These are phyloP conservation scores for Neurospora tetrasperma DNA, from an alignment of 495 filamentous ascomycete species.

Conservation along the genomic window DNA sequence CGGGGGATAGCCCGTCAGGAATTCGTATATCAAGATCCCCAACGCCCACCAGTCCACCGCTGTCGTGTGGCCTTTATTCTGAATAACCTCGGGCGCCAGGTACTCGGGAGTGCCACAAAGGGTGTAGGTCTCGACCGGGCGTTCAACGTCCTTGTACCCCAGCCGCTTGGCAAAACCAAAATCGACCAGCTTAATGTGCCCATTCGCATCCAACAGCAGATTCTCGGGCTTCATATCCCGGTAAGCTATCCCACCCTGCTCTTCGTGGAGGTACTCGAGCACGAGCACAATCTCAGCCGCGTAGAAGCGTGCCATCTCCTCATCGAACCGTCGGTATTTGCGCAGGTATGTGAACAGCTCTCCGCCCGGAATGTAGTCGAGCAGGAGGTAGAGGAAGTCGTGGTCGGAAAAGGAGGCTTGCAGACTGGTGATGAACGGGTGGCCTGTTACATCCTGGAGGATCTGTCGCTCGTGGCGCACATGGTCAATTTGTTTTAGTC, in stretches of 20 bases:
- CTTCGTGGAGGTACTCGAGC: constrained; percentile 84
- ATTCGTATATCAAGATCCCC: constrained; percentile 92
- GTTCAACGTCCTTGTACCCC: constrained; percentile 35
- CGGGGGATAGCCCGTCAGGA: constrained; percentile 88
- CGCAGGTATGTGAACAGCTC: constrained; percentile 93
- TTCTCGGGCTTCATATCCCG: constrained; percentile 97
- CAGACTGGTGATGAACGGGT: constrained; percentile 93
- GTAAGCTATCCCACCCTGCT: constrained; percentile 75
- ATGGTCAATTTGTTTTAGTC: constrained; percentile 95
- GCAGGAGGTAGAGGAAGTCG: constrained; percentile 85
- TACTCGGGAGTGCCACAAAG: constrained; percentile 96
- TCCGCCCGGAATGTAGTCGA: constrained; percentile 85
- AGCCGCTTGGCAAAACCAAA: constrained; percentile 93
- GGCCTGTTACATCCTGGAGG: constrained; percentile 75
- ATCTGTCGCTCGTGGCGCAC: constrained; percentile 87
- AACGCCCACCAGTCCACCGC: constrained; percentile 99
- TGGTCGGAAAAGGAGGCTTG: constrained; percentile 82
- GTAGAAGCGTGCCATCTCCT: constrained; percentile 81
- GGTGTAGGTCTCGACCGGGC: constrained; percentile 79
- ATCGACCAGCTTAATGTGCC: constrained; percentile 95
- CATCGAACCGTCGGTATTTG: constrained; percentile 74
- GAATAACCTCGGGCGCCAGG: constrained; percentile 91
- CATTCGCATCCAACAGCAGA: constrained; percentile 80
- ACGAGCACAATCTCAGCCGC: constrained; percentile 91
- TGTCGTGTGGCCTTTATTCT: constrained; percentile 86